Conservation (phyloP, 75 land plant species). For the Picea sitchensis region DNA sequence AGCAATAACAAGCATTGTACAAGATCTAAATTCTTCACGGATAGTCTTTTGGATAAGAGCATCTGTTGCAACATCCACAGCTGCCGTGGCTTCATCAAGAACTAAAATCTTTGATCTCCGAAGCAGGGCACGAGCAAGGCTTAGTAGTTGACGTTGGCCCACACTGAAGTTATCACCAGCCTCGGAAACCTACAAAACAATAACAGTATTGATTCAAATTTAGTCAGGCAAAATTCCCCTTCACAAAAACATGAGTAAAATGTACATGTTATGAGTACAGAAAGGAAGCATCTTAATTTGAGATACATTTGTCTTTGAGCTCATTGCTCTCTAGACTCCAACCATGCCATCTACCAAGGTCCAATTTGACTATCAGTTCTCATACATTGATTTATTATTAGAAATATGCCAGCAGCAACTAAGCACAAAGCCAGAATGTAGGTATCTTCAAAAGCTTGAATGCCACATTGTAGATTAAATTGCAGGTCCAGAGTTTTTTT, state of each 20-base stretch:
- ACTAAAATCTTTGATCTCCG: conserved; percentile 94
- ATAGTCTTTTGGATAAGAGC: conserved; percentile 95
- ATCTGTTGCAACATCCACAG: conserved; percentile 99
- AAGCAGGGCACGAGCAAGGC: conserved; percentile 92
- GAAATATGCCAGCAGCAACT: background rate
- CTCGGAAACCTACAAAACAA: conserved; percentile 62
- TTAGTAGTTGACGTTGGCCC: conserved; percentile 94
- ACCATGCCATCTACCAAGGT: too few species aligned
- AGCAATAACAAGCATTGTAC: conserved; percentile 98
- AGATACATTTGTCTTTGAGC: background rate
- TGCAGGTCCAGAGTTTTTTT: background rate
- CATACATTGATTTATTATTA: too few species aligned
- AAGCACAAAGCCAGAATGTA: background rate
- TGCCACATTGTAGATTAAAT: background rate
- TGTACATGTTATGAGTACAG: background rate
- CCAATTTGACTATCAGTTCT: too few species aligned
- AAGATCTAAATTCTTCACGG: conserved; percentile 92
- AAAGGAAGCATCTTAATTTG: background rate
- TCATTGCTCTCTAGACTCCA: background rate
- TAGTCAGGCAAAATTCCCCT: background rate
- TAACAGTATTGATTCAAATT: background rate
- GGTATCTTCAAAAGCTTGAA: background rate
- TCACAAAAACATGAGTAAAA: background rate
- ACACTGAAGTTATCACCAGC: conserved; percentile 99
- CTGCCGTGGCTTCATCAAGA: conserved; percentile 99